Conservation (phyloP, 2,329 filamentous ascomycete species). For the Aspergillus awamori region DNA sequence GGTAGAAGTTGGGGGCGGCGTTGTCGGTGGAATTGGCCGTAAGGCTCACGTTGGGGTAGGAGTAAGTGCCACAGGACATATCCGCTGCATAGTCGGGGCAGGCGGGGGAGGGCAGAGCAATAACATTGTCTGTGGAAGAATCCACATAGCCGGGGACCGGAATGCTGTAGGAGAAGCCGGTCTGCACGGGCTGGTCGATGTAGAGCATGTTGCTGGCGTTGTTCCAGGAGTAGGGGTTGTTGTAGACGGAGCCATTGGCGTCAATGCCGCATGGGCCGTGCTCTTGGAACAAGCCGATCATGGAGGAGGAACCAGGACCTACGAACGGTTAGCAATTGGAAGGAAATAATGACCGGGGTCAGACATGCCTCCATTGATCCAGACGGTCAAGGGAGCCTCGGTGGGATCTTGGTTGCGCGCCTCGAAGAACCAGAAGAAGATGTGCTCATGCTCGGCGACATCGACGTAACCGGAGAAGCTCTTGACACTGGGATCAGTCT, state of each 20-base stretch:
- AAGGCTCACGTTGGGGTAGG: constrained; percentile 8
- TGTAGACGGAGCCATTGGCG: constrained; percentile 24
- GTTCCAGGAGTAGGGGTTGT: constrained; percentile 26
- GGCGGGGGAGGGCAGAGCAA: neutral
- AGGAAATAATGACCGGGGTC: neutral
- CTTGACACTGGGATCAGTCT: constrained; percentile 12
- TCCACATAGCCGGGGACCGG: constrained; percentile 12
- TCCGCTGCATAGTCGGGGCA: constrained; percentile 6
- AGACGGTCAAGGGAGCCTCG: constrained; percentile 20
- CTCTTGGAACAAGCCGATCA: constrained; percentile 41
- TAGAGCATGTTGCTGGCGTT: constrained; percentile 30
- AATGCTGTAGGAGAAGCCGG: constrained; percentile 22
- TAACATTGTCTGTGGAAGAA: constrained; percentile 1
- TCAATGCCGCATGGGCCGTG: constrained; percentile 34
- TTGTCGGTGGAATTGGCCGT: constrained; percentile 9
- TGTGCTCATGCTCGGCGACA: constrained; percentile 11
- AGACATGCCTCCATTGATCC: constrained; percentile 25
- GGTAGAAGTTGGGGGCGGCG: constrained; percentile 13
- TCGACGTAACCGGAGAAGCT: constrained; percentile 13
- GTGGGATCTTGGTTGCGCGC: constrained; percentile 8
- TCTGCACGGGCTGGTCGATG: constrained; percentile 27
- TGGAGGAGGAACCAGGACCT: constrained; percentile 33
- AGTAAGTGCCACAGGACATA: constrained; percentile 3
- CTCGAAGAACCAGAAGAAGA: constrained; percentile 11
- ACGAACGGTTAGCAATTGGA: neutral